Percentiles rank a stretch among this genome's conserved stretches.
These are phyloP conservation scores for Cyclotella kingstonii DNA, from an alignment of 108 stramenopile genomes.

Conservation along the genomic window DNA sequence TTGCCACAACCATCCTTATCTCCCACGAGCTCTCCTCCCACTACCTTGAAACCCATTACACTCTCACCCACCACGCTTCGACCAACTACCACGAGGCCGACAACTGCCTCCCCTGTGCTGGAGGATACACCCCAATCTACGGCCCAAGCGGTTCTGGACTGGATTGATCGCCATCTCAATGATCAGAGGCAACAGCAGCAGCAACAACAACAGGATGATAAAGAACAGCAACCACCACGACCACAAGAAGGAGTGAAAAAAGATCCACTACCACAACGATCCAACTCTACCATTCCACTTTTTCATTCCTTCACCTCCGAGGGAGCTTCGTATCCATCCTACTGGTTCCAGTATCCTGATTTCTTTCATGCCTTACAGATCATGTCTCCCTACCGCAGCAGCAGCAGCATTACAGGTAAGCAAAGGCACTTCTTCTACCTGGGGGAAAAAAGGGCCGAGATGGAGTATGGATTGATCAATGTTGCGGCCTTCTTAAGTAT, in stretches of 20 bases:
- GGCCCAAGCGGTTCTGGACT: not conserved
- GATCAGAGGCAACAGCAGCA: no score
- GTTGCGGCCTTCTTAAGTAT: constrained; percentile 29
- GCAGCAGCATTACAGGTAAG: constrained; percentile 5
- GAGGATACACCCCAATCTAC: not conserved
- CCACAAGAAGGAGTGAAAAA: not conserved
- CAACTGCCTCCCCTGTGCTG: not conserved
- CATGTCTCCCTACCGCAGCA: constrained; percentile 5
- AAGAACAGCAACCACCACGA: not conserved
- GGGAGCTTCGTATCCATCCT: constrained; percentile 11
- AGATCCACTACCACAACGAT: not conserved
- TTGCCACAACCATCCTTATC: not conserved
- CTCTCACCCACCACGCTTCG: not conserved
- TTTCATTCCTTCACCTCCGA: constrained; percentile 11
- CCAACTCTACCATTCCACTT: not conserved
- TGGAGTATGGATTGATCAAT: constrained; percentile 33
- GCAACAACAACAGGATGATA: no score
- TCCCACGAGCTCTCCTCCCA: not conserved
- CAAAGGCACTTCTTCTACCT: constrained; percentile 11
- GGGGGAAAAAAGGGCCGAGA: constrained; percentile 4
- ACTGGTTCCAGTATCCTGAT: constrained; percentile 23
- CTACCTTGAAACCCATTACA: no score
- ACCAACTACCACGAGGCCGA: not conserved
- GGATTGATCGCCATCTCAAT: not conserved
- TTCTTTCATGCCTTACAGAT: constrained; percentile 7